A percentile compares a stretch with the other conserved stretches of the same genome.
phyloP scores from a whole-genome alignment of 768 basidiomycete genomes.

The Lentinus tigrinus region DNA sequence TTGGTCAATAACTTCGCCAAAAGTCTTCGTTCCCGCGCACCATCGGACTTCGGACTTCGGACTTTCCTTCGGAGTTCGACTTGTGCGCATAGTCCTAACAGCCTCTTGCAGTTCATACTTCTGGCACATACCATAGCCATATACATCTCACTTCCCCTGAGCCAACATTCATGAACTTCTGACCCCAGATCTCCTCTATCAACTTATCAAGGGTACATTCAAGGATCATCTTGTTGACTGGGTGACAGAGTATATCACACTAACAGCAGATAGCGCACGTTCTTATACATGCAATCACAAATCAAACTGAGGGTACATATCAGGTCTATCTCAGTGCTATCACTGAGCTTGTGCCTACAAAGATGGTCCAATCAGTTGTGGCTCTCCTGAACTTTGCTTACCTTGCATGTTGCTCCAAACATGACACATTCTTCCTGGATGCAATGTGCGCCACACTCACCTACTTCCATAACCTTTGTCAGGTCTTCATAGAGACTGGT shows the following conservation, averaged over 20 bases:
- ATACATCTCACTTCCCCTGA: constrained; percentile 18
- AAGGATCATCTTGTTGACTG: constrained; percentile 25
- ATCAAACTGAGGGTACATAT: constrained; percentile 25
- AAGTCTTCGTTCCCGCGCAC: too few species aligned
- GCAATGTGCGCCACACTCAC: constrained; percentile 12
- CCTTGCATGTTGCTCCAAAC: constrained; percentile 5
- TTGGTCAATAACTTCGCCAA: too few species aligned
- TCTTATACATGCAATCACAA: constrained; percentile 18
- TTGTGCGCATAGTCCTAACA: too few species aligned
- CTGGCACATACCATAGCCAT: constrained; percentile 15
- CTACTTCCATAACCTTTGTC: constrained; percentile 10
- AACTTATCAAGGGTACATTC: constrained; percentile 24
- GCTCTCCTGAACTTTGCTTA: constrained; percentile 25
- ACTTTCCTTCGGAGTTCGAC: too few species aligned
- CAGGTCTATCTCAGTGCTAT: constrained; percentile 23
- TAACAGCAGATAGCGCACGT: not conserved
- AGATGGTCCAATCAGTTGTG: constrained; percentile 7
- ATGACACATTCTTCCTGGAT: not conserved
- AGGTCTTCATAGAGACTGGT: constrained; percentile 12
- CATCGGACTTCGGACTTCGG: too few species aligned
- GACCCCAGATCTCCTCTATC: constrained; percentile 19
- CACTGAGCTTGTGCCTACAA: constrained; percentile 6
- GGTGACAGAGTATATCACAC: constrained; percentile 22
- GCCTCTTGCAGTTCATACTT: too few species aligned
- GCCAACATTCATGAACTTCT: constrained; percentile 24